Base-by-base conservation (phyloP, 306 rosid species). In the Inga leiocalycina region DNA sequence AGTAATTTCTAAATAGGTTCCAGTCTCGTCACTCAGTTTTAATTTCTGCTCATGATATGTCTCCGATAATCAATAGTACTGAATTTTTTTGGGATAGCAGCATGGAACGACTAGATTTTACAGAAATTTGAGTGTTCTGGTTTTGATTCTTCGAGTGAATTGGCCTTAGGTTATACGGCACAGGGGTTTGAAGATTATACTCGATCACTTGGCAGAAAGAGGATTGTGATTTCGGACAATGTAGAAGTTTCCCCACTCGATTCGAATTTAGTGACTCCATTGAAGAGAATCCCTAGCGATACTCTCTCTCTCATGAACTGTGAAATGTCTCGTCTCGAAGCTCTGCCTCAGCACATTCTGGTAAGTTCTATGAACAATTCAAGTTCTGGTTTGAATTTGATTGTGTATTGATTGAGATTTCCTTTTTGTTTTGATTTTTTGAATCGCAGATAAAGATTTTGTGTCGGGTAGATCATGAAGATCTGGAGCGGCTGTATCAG, bases 391-490 rank as follows among this genome's bases (percentile, higher is more conserved):
- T 19, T 57, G 30, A 17, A 32, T 68, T 15, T 52, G 59, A 52
- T 14, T 52, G 7, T 17, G n/a, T 5, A 1, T 44, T 44, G 48
- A 44, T 52, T 75, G 70, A 51, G 48, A 45, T 34, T 37, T 65
- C 61, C 61, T 19, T 54, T 22, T 56, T 20, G 61, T 39, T 72
- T 7, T 34, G 32, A 3, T 41, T 13, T 6, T 6, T 35, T 37
- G 30, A 81, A 61, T 82, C 44, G 74, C 86, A 95, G 98, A 39
- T 95, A 19, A 81, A 74, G 81, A 76, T 95, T 22, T 54, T 93
- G 43, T 87, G 94, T 65, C 85, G 94, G 20, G 97, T 95, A 8
- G 89, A 93, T 1, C 98, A 95, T 80, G 90, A 90, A 30, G 98
- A 95, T 84, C 76, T 95, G 84, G 74, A 86, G 59, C 89, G 88